Percentiles rank a stretch among this genome's conserved stretches.
Evolutionary conservation across 306 rosid genomes (phyloP).

Genomic region (Lathyrus oleraceus): DNA sequence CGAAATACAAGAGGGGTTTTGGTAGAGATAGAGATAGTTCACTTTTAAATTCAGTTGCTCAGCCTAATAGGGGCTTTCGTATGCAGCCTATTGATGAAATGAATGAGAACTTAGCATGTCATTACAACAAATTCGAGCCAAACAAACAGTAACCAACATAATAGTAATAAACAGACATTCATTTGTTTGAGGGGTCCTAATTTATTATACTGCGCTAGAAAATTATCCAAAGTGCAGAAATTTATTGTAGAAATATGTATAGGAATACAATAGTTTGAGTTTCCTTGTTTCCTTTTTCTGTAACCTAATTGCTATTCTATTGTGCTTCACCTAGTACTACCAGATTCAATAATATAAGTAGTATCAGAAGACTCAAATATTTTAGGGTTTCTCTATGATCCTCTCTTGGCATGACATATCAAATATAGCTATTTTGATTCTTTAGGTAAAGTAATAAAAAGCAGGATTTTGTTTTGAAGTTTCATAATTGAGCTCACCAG

Average conservation of each 20-base stretch:
- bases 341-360: conserved; percentile 8
- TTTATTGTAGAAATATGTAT: background rate
- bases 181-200: conserved; percentile 6
- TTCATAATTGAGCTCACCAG: conserved; percentile 57
- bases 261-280: background rate
- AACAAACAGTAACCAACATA: conserved; percentile 15
- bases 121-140: conserved; percentile 21
- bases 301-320: background rate
- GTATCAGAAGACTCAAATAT: conserved; percentile 13
- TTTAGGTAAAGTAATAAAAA: conserved; percentile 27
- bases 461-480: conserved; percentile 14
- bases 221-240: background rate
- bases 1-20: conserved; percentile 15
- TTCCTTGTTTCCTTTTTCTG: conserved; percentile 18
- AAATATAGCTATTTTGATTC: conserved; percentile 14
- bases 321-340: background rate
- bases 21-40: conserved; percentile 22
- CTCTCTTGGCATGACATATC: conserved; percentile 14
- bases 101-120: conserved; percentile 22
- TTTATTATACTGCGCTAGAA: conserved; percentile 16
- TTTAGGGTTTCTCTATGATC: conserved; percentile 3
- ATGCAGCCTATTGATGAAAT: conserved; percentile 35
- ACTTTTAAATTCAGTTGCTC: conserved; percentile 16
- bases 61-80: conserved; percentile 27
- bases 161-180: conserved; percentile 15